Evolutionary conservation across 768 basidiomycete species (phyloP).

Genomic region (Pisolithus orientalis): DNA sequence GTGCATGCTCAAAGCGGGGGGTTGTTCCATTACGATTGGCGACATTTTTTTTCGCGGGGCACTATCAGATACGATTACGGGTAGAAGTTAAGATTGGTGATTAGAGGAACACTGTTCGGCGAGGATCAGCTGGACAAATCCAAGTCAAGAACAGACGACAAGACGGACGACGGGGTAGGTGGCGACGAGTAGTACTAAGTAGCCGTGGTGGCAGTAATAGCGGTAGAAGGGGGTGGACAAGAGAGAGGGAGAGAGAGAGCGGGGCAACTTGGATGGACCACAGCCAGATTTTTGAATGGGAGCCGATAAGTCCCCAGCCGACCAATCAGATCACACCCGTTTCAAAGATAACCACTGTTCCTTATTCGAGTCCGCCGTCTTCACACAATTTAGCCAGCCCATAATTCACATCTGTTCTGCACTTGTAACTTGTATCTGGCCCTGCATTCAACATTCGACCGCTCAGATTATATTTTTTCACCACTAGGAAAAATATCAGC

Average conservation of each 20-base stretch:
- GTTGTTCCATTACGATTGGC: constrained; percentile 47
- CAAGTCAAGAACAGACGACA: background rate
- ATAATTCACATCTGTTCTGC: background rate
- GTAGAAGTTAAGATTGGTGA: constrained; percentile 13
- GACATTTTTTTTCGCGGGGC: constrained; percentile 36
- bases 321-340: constrained; percentile 31
- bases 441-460: background rate
- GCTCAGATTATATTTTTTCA: background rate
- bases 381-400: no score
- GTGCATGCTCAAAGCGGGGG: constrained; percentile 47
- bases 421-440: background rate
- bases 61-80: constrained; percentile 29
- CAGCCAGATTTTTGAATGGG: constrained; percentile 30
- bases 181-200: no score
- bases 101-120: constrained; percentile 9
- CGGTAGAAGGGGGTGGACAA: background rate
- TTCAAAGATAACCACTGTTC: constrained; percentile 13
- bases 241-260: constrained; percentile 19
- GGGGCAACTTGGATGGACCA: background rate
- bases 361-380: background rate
- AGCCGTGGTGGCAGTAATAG: no score
- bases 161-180: no score
- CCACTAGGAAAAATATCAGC: background rate
- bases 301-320: constrained; percentile 33
- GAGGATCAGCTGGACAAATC: background rate